Evolutionary conservation across 2,329 filamentous ascomycete species (phyloP).

Genomic region (Elsinoe batatas): DNA sequence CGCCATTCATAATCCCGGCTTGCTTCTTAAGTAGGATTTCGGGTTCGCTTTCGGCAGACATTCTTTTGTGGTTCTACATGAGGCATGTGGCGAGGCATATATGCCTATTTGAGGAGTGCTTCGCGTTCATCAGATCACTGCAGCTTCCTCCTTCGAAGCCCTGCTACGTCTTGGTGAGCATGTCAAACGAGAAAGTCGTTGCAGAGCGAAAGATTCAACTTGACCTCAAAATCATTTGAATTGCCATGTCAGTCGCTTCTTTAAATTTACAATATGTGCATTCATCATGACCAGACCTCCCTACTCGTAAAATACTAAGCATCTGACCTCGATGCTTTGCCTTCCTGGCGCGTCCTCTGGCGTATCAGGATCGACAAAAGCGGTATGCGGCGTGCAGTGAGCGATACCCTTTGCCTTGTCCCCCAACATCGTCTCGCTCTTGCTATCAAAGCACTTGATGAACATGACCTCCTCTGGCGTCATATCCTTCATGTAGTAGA

Average conservation of each 20-base stretch:
- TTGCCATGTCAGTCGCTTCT: neutral
- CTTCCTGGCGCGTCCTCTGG: constrained; percentile 58
- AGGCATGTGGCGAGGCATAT: neutral
- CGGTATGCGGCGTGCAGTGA: constrained; percentile 55
- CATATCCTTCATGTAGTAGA: constrained; percentile 61
- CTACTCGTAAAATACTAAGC: constrained; percentile 57
- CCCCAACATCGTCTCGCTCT: constrained; percentile 32
- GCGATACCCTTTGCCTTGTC: constrained; percentile 31
- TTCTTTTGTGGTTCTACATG: neutral
- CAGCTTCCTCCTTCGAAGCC: too few relatives aligned
- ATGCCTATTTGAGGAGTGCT: neutral
- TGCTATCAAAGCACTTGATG: constrained; percentile 42
- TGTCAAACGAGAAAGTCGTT: too few relatives aligned
- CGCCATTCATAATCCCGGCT: constrained; percentile 13
- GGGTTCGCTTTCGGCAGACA: constrained; percentile 13
- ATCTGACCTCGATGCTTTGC: constrained; percentile 47
- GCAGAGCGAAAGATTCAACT: neutral
- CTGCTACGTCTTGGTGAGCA: too few relatives aligned
- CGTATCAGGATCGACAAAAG: constrained; percentile 68
- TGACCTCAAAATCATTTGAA: neutral
- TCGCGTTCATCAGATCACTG: too few relatives aligned
- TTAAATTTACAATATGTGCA: neutral
- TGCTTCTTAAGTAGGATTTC: constrained; percentile 4
- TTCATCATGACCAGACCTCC: neutral
- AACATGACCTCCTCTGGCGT: constrained; percentile 45